phyloP scores from a whole-genome alignment of 768 basidiomycete genomes.

The Aureoboletus auriporus region DNA sequence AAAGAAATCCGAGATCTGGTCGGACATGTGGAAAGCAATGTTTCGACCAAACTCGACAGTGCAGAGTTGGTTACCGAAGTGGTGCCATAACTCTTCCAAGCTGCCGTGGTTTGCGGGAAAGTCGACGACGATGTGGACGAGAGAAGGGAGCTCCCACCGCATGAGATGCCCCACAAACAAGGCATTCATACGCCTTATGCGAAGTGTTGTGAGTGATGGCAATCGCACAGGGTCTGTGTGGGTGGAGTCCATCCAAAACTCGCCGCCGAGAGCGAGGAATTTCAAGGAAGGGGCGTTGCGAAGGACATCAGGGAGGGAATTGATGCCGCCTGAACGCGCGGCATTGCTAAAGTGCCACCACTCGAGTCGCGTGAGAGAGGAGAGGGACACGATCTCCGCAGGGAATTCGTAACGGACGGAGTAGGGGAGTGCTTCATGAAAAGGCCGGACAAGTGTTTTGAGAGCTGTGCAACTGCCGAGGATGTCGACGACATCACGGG shows the following conservation, averaged over 20 bases:
- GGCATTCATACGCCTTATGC: slow-evolving; percentile 46
- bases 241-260: slow-evolving; percentile 27
- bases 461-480: slow-evolving; percentile 46
- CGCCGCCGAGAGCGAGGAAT: slow-evolving; percentile 56
- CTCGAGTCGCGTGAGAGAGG: slow-evolving; percentile 57
- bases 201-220: slow-evolving; percentile 49
- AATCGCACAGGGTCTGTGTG: slow-evolving; percentile 32
- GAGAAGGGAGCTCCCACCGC: slow-evolving; percentile 50
- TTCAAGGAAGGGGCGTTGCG: slow-evolving; percentile 49
- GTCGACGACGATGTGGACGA: slow-evolving; percentile 51
- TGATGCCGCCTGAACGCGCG: slow-evolving; percentile 61
- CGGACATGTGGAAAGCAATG: slow-evolving; percentile 47
- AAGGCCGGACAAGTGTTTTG: slow-evolving; percentile 53
- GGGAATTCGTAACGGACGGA: slow-evolving; percentile 50
- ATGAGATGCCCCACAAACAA: slow-evolving; percentile 47
- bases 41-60: slow-evolving; percentile 57
- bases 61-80: slow-evolving; percentile 46
- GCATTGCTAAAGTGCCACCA: slow-evolving; percentile 64
- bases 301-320: slow-evolving; percentile 53
- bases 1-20: slow-evolving; percentile 46
- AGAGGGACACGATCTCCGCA: slow-evolving; percentile 41
- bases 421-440: slow-evolving; percentile 14
- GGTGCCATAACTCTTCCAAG: slow-evolving; percentile 45
- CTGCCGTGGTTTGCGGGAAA: slow-evolving; percentile 36
- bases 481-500: slow-evolving; percentile 40